Conservation (phyloP, 345 rosid genomes). For the Nasturtium officinale region DNA sequence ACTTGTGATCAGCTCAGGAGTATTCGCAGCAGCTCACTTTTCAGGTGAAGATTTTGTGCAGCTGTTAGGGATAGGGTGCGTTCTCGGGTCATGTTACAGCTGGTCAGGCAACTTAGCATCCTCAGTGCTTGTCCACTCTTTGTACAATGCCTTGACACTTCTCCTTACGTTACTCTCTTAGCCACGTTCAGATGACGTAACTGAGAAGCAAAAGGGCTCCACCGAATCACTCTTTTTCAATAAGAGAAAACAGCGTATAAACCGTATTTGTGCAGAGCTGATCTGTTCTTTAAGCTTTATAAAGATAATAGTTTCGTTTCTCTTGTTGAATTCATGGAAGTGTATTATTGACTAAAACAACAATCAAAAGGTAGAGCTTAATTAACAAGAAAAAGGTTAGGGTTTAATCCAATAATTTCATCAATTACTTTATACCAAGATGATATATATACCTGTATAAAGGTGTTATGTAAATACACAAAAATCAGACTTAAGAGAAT, state of each 20-base stretch:
- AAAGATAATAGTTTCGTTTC: neutral
- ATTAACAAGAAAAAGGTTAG: neutral
- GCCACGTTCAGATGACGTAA: slow-evolving; percentile 8
- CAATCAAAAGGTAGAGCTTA: neutral
- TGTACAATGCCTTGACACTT: slow-evolving; percentile 76
- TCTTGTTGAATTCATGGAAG: neutral
- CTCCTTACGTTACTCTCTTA: slow-evolving; percentile 22
- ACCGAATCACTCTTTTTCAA: neutral
- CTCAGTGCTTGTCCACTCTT: slow-evolving; percentile 63
- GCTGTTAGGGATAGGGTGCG: slow-evolving; percentile 67
- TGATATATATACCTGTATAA: neutral
- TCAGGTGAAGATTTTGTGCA: slow-evolving; percentile 67
- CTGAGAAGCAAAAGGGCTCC: neutral
- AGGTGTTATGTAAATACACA: neutral
- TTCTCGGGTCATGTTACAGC: slow-evolving; percentile 70
- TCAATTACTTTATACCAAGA: neutral
- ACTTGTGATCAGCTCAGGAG: slow-evolving; percentile 58
- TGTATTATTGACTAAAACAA: slow-evolving; percentile 1
- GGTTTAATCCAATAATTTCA: neutral
- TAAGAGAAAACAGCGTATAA: slow-evolving; percentile 29
- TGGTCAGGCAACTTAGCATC: slow-evolving; percentile 75
- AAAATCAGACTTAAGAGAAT: neutral
- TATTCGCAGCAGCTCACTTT: slow-evolving; percentile 80
- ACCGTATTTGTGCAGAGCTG: slow-evolving; percentile 19
- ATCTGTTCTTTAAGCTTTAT: slow-evolving; percentile 2